Evolutionary conservation across 306 rosid species (phyloP).

Genomic region (Boehmeria nivea): DNA sequence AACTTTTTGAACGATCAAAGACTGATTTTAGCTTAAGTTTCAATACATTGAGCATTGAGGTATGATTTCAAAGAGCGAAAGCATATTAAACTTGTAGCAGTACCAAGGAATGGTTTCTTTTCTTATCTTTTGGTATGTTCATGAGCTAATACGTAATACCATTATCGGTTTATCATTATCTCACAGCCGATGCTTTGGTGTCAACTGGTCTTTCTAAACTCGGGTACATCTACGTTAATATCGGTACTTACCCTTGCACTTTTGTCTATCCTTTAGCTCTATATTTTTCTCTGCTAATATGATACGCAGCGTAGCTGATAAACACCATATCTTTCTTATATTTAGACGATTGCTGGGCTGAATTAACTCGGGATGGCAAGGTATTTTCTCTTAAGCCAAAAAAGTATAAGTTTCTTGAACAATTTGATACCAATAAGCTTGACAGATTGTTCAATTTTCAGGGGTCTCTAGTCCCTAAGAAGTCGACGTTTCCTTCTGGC

Average conservation of each 20-base stretch:
- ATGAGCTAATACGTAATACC: no score
- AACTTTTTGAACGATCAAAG: no score
- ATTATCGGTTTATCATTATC: neutral
- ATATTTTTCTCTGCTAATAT: neutral
- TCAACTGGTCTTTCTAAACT: slow-evolving; percentile 83
- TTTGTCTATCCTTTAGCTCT: neutral
- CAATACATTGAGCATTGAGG: no score
- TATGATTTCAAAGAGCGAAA: no score
- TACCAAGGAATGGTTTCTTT: no score
- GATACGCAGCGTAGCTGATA: neutral
- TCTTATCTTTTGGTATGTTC: no score
- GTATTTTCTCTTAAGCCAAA: slow-evolving; percentile 27
- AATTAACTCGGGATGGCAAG: slow-evolving; percentile 56
- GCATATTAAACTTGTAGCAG: no score
- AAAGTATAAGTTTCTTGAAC: neutral
- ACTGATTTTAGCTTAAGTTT: no score
- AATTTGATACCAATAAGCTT: neutral
- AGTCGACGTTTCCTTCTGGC: slow-evolving; percentile 87
- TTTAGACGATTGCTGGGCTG: slow-evolving; percentile 99
- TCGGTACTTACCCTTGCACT: slow-evolving; percentile 41
- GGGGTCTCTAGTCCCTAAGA: slow-evolving; percentile 74
- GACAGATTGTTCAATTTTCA: slow-evolving; percentile 13
- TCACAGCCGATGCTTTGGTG: slow-evolving; percentile 83
- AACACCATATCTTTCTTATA: slow-evolving; percentile 1
- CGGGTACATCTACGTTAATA: slow-evolving; percentile 80